Percentiles rank a stretch among this genome's conserved stretches.
Conservation (phyloP, 352 stramenopile species). For the Hyaloperonospora brassicae region DNA sequence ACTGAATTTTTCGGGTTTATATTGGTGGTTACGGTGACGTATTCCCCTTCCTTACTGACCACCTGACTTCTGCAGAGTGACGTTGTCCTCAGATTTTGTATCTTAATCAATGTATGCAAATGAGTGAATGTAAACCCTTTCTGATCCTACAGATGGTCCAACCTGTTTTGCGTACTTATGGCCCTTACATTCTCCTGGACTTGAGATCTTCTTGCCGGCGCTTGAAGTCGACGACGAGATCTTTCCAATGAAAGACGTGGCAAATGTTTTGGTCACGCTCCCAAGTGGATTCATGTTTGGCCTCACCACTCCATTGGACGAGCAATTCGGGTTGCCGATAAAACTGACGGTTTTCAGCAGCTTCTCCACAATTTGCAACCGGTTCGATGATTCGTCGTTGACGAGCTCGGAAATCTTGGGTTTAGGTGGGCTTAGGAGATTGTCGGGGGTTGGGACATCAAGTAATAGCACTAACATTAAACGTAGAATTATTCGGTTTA, state of each 20-base stretch:
- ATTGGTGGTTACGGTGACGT: no score
- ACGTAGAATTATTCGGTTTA: background rate
- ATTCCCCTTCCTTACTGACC: no score
- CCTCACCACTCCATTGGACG: background rate
- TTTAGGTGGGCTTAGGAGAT: background rate
- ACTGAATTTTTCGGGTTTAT: no score
- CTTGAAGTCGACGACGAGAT: background rate
- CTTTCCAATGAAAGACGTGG: background rate
- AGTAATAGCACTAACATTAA: background rate
- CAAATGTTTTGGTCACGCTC: background rate
- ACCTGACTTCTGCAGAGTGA: no score
- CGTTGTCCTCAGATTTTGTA: no score
- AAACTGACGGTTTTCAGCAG: background rate
- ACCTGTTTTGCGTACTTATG: no score
- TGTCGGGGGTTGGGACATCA: background rate
- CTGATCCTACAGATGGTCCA: no score
- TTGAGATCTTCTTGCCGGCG: background rate
- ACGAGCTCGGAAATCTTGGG: background rate
- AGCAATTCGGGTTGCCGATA: background rate
- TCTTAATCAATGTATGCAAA: no score
- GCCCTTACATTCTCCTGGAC: background rate
- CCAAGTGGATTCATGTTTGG: background rate
- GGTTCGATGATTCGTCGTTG: slow-evolving; percentile 2
- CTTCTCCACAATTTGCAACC: slow-evolving; percentile 38
- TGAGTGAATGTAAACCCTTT: no score